Conservation (phyloP, 805 yeast species). For the Wickerhamiella domercqiae region DNA sequence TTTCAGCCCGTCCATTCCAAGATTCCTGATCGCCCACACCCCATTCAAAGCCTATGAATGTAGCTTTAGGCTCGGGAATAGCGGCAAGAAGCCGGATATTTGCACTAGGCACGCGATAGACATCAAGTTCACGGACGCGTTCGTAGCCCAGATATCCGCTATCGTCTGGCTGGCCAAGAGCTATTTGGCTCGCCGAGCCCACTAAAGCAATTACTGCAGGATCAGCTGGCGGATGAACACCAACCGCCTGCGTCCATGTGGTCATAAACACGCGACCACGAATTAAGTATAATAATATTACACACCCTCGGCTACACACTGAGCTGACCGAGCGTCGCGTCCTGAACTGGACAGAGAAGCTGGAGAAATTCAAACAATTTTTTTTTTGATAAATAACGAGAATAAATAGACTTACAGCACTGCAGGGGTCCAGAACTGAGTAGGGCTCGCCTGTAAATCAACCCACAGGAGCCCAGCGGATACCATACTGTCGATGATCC, state of each 20-base stretch:
- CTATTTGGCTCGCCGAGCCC: not conserved
- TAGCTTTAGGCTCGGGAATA: not conserved
- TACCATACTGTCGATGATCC: constrained; percentile 64
- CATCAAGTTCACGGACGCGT: not conserved
- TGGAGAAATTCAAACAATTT: too few relatives aligned
- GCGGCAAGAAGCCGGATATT: not conserved
- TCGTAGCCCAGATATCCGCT: too few relatives aligned
- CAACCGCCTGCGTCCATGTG: not conserved
- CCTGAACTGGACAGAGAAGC: too few relatives aligned
- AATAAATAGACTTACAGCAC: not conserved
- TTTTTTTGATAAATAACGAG: too few relatives aligned
- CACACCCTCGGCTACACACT: too few relatives aligned
- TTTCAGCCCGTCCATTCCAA: too few relatives aligned
- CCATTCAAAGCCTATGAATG: constrained; percentile 4
- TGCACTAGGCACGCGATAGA: constrained; percentile 1
- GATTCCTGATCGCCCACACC: not conserved
- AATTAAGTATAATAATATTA: too few relatives aligned
- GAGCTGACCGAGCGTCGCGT: too few relatives aligned
- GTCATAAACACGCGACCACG: not conserved
- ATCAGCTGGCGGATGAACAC: not conserved
- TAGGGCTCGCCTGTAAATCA: constrained; percentile 32
- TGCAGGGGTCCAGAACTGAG: constrained; percentile 25
- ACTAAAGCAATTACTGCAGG: not conserved
- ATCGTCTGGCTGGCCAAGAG: too few relatives aligned
- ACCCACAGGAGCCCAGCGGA: constrained; percentile 76